Conservation (phyloP, 169 alveolate genomes). For the Plasmodium ovale region DNA sequence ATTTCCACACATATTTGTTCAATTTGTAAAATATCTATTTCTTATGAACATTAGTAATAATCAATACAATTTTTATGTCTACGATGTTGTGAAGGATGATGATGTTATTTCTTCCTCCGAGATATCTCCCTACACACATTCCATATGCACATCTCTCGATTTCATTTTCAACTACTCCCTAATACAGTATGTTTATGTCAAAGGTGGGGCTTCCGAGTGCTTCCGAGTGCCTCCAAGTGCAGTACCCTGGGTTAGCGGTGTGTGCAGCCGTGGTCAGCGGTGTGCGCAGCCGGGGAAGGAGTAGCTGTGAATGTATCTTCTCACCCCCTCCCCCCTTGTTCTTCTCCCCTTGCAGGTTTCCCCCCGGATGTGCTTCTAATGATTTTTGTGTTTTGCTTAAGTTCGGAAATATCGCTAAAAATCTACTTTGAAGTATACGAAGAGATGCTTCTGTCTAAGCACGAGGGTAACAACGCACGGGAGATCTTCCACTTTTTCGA, state of each 20-base stretch:
- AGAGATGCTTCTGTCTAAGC: not conserved
- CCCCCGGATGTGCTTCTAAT: conserved; percentile 32
- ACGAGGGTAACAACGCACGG: not conserved
- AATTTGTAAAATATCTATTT: conserved; percentile 47
- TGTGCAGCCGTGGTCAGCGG: too few species aligned
- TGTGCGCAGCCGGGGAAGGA: too few species aligned
- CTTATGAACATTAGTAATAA: conserved; percentile 28
- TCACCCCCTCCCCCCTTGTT: not conserved
- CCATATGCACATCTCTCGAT: conserved; percentile 7
- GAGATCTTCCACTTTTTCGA: conserved; percentile 44
- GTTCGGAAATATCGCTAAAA: conserved; percentile 44
- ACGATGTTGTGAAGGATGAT: conserved; percentile 51
- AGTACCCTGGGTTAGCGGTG: too few species aligned
- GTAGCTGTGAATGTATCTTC: too few species aligned
- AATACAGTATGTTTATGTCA: conserved; percentile 32
- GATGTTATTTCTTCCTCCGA: conserved; percentile 37
- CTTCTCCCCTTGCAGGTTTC: conserved; percentile 21
- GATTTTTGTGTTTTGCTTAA: conserved; percentile 62
- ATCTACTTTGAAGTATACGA: conserved; percentile 51
- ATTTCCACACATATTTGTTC: conserved; percentile 37
- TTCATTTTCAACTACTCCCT: conserved; percentile 44
- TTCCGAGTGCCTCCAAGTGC: too few species aligned
- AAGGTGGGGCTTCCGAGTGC: too few species aligned
- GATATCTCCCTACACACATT: conserved; percentile 29
- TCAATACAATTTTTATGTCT: conserved; percentile 20